Evolutionary conservation across 352 stramenopile species (phyloP).

Genomic region (Pythium oligandrum): DNA sequence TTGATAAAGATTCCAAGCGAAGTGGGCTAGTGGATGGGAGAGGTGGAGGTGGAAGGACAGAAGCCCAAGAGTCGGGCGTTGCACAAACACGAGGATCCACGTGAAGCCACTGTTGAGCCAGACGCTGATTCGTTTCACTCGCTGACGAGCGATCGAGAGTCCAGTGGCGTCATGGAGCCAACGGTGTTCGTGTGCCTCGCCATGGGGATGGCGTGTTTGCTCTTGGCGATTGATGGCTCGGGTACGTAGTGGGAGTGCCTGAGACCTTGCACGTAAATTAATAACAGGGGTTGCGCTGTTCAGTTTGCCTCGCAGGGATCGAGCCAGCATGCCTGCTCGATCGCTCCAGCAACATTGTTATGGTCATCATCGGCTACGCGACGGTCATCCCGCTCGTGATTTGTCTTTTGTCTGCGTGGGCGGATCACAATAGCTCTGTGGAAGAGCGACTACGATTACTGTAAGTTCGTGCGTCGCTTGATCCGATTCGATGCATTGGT

Average conservation of each 20-base stretch:
- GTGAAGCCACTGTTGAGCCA: too few relatives aligned
- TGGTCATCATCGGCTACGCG: conserved; percentile 46
- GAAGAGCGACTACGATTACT: conserved; percentile 28
- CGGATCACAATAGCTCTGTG: conserved; percentile 19
- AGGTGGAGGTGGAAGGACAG: too few relatives aligned
- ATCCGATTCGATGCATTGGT: background rate
- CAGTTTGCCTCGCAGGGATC: conserved; percentile 31
- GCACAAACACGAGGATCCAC: too few relatives aligned
- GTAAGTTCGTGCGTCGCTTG: conserved; percentile 15
- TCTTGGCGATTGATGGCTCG: conserved; percentile 39
- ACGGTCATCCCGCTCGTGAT: conserved; percentile 38
- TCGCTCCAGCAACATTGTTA: conserved; percentile 46
- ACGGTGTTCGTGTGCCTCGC: conserved; percentile 54
- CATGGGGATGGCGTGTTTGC: conserved; percentile 30
- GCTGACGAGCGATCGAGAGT: too few relatives aligned
- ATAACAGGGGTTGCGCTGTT: background rate
- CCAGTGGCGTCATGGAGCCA: conserved; percentile 29
- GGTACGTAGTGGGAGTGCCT: conserved; percentile 17
- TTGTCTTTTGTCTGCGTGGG: conserved; percentile 32
- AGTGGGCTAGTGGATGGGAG: too few relatives aligned
- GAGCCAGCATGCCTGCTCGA: conserved; percentile 33
- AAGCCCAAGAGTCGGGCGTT: too few relatives aligned
- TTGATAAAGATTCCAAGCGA: too few relatives aligned
- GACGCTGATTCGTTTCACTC: too few relatives aligned
- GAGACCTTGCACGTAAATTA: too few relatives aligned